Evolutionary conservation across 768 basidiomycete genomes (phyloP).

Genomic region (Chalciporus chontae): DNA sequence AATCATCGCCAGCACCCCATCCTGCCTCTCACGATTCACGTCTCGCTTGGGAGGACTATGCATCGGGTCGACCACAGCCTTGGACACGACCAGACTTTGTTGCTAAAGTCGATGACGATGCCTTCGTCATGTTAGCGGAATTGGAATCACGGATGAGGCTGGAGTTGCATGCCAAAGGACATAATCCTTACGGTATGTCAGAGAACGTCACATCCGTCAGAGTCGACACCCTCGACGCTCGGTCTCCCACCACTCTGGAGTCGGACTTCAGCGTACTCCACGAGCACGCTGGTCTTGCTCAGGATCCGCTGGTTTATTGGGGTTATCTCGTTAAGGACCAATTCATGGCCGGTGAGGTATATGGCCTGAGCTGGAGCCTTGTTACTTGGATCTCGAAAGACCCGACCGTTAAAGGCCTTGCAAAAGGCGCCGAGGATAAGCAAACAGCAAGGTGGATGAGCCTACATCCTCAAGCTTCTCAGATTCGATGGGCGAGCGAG

Average conservation of each 20-base stretch:
- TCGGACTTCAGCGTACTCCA: not conserved
- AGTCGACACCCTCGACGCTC: not conserved
- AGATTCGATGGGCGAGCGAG: constrained; percentile 88
- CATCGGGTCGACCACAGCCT: constrained; percentile 40
- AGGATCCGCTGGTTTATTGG: constrained; percentile 82
- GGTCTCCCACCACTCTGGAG: not conserved
- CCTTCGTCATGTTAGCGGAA: constrained; percentile 93
- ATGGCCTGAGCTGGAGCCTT: constrained; percentile 85
- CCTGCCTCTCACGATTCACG: constrained; percentile 74
- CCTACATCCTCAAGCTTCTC: constrained; percentile 70
- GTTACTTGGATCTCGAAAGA: constrained; percentile 86
- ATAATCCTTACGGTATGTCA: constrained; percentile 21
- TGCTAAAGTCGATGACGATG: constrained; percentile 93
- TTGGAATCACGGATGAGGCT: constrained; percentile 85
- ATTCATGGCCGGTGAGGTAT: constrained; percentile 96
- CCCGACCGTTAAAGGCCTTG: constrained; percentile 58
- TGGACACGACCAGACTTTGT: constrained; percentile 92
- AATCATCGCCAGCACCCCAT: constrained; percentile 49
- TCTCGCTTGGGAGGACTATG: constrained; percentile 49
- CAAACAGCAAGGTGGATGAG: constrained; percentile 91
- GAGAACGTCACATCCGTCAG: constrained; percentile 7
- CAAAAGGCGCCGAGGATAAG: constrained; percentile 88
- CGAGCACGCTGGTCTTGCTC: constrained; percentile 11
- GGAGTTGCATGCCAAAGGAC: constrained; percentile 53
- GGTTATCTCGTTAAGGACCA: constrained; percentile 87